Percentiles rank a stretch among this genome's conserved stretches.
phyloP scores from a whole-genome alignment of 164 flowering plant species.

The Paratinospora sagittata region DNA sequence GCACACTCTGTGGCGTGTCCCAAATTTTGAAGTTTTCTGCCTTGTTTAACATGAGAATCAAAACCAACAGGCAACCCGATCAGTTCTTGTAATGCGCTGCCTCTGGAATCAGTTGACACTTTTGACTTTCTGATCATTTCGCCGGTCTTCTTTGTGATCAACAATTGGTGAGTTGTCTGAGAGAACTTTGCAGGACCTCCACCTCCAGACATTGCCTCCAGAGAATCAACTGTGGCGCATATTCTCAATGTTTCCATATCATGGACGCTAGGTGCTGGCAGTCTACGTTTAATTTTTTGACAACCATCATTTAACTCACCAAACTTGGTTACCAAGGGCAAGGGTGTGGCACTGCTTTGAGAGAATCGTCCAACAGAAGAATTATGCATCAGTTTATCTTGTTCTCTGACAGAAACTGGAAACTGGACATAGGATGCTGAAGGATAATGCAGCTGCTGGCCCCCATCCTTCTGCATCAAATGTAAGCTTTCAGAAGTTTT shows the following conservation, averaged over 20 bases:
- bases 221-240: constrained; percentile 35
- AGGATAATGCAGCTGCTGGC: constrained; percentile 19
- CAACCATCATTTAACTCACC: constrained; percentile 18
- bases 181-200: constrained; percentile 35
- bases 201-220: constrained; percentile 25
- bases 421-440: constrained; percentile 19
- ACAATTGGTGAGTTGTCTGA: constrained; percentile 42
- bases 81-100: constrained; percentile 27
- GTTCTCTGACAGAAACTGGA: constrained; percentile 18
- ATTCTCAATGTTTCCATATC: constrained; percentile 21
- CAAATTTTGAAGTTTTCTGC: constrained; percentile 16
- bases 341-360: constrained; percentile 13
- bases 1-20: constrained; percentile 32
- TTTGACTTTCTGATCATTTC: constrained; percentile 27
- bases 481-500: constrained; percentile 13
- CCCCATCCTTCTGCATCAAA: constrained; percentile 16
- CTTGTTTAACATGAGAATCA: constrained; percentile 21
- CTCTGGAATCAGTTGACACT: constrained; percentile 24
- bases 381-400: constrained; percentile 16
- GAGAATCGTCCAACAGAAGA: constrained; percentile 18
- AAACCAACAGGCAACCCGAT: constrained; percentile 22
- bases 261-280: constrained; percentile 21
- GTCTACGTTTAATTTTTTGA: constrained; percentile 8
- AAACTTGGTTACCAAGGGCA: constrained; percentile 8
- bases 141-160: constrained; percentile 33